Evolutionary conservation across 1,139 yeast genomes (phyloP), one percentile per base, ranked within the genome.

Genomic region (Spathaspora sp.): DNA sequence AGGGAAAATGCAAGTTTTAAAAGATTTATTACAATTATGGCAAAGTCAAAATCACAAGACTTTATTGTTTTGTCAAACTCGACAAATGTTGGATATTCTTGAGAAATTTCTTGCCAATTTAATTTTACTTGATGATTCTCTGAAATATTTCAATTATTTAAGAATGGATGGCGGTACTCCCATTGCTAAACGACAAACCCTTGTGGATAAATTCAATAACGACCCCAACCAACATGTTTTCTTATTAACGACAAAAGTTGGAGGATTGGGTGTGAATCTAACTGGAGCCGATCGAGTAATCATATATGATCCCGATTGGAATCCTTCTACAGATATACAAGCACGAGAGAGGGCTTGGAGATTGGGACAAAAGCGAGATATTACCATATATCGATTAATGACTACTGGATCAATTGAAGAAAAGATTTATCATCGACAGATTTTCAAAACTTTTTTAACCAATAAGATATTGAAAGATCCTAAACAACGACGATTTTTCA

Each of bases 291-390:
- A 90, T 56, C 70, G 99, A 44, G 97, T 93, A 6, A 89, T 93
- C 16, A 93, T 93, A 15, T 93, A 78, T 61, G 99, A 93, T 59
- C 99, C 99, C 0, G 99, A 93, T 63, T 93, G 99, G 99, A 93
- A 93, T 59, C 99, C 99, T 0, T 89, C 97, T 0, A 93, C 98
- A 0, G 99, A 93, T 69, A 79, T 93, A 52, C 99, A 93, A 64
- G 99, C 99, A 0, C 72, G 99, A 52, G 99, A 93, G 64, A 69
- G 99, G 43, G 98, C 98, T 0, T 93, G 99, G 99, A 74, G 99
- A 55, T 75, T 93, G 51, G 99, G 99, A 0, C 99, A 93, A 60
- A 91, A 87, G 61, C 82, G 84, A 52, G 97, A 91, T 56, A 97
- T 93, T n/a, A 82, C 91, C 2, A 91, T 93, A 34, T 95, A 91